phyloP scores from a whole-genome alignment of 805 yeast genomes.

The Danielia reshetovae region DNA sequence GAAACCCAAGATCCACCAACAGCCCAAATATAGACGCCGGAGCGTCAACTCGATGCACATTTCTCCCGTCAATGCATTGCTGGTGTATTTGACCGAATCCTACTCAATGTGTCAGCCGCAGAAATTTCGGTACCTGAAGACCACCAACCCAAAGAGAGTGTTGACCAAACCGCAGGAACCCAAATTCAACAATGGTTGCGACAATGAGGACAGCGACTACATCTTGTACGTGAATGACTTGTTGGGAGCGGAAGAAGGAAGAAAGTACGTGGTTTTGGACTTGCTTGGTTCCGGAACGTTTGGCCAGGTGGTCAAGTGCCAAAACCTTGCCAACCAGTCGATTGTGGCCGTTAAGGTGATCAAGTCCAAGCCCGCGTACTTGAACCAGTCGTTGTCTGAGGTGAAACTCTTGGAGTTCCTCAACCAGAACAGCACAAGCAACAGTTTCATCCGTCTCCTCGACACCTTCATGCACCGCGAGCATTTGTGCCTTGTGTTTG shows the following conservation, averaged over 20 bases:
- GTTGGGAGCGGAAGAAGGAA: constrained; percentile 78
- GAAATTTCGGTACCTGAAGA: constrained; percentile 71
- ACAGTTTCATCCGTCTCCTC: constrained; percentile 69
- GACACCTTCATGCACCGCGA: constrained; percentile 91
- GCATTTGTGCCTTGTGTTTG: constrained; percentile 91
- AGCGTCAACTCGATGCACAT: constrained; percentile 59
- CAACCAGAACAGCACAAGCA: constrained; percentile 62
- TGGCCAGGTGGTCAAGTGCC: constrained; percentile 97
- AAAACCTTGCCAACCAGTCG: constrained; percentile 71
- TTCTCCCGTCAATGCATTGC: constrained; percentile 78
- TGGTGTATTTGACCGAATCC: constrained; percentile 72
- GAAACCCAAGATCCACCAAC: constrained; percentile 55
- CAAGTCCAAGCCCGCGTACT: constrained; percentile 84
- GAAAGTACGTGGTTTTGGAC: constrained; percentile 85
- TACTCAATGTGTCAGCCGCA: constrained; percentile 80
- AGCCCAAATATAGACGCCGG: constrained; percentile 69
- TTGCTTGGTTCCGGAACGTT: constrained; percentile 95
- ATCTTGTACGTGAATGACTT: constrained; percentile 93
- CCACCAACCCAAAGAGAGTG: constrained; percentile 87
- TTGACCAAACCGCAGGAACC: constrained; percentile 91
- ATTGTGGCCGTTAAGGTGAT: constrained; percentile 93
- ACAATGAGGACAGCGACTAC: constrained; percentile 86
- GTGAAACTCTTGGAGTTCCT: constrained; percentile 80
- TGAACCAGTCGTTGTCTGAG: constrained; percentile 89
- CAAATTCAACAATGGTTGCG: constrained; percentile 73